phyloP scores from a whole-genome alignment of 768 basidiomycete genomes.

The Boletus insuetus region DNA sequence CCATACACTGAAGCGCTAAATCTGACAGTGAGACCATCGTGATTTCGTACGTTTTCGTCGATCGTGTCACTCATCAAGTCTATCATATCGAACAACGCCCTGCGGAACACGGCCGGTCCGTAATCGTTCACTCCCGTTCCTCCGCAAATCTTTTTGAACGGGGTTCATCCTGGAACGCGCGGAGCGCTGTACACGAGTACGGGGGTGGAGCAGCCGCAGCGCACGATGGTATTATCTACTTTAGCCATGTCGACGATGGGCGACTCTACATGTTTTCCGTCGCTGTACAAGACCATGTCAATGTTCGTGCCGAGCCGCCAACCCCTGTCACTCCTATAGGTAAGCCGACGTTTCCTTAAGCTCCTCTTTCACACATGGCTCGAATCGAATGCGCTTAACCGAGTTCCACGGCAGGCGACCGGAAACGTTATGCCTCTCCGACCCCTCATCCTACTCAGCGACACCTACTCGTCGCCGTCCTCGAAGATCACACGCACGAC shows the following conservation, averaged over 20 bases:
- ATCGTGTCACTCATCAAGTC: neutral
- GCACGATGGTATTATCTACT: neutral
- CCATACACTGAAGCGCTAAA: neutral
- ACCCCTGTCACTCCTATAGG: neutral
- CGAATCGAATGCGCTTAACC: neutral
- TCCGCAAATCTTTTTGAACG: neutral
- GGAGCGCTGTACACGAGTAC: neutral
- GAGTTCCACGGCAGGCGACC: neutral
- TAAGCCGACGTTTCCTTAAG: neutral
- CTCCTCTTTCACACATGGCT: neutral
- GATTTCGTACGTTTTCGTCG: neutral
- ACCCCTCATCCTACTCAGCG: neutral
- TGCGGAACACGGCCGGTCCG: neutral
- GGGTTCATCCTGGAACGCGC: neutral
- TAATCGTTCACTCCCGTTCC: neutral
- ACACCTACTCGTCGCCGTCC: neutral
- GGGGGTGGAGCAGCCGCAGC: neutral
- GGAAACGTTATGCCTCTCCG: neutral
- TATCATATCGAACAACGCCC: conserved; percentile 1
- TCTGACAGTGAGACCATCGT: neutral
- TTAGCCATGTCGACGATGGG: neutral
- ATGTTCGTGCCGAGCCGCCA: neutral
- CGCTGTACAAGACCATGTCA: neutral
- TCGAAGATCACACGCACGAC: neutral
- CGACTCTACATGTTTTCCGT: neutral